phyloP scores from a whole-genome alignment of 208 protist species.

The Kentomonas sorsogonicus region DNA sequence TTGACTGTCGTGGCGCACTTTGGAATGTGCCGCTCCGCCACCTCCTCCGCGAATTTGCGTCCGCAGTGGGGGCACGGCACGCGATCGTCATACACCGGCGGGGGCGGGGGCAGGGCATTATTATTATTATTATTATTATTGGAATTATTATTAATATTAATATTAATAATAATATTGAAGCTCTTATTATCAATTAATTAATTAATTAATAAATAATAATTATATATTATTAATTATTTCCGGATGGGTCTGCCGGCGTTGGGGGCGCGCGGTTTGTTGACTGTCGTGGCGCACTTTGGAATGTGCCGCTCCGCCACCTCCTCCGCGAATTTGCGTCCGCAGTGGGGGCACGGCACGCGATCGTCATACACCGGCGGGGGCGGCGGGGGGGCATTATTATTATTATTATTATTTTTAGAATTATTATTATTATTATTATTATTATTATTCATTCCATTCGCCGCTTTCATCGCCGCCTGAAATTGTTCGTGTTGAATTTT shows the following conservation, averaged over 20 bases:
- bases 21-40: no score
- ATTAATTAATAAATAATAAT: not conserved
- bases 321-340: constrained; percentile 81
- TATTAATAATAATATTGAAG: not conserved
- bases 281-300: constrained; percentile 83
- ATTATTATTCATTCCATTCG: no score
- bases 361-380: constrained; percentile 45
- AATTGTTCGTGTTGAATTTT: constrained; percentile 88
- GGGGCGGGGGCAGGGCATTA: no score
- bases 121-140: no score
- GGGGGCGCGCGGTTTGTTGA: constrained; percentile 86
- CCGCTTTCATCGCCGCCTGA: constrained; percentile 81
- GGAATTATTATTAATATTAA: constrained; percentile 4
- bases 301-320: constrained; percentile 83
- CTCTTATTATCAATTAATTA: not conserved
- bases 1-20: no score
- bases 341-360: constrained; percentile 85
- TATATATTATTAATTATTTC: not conserved
- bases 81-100: no score
- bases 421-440: no score
- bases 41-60: no score
- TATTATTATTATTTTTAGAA: no score
- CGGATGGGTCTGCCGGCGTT: not conserved
- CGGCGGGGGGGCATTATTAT: no score
- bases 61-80: no score